Conservation (phyloP, 202 grass and related monocot genomes). For the Carex arenaria region DNA sequence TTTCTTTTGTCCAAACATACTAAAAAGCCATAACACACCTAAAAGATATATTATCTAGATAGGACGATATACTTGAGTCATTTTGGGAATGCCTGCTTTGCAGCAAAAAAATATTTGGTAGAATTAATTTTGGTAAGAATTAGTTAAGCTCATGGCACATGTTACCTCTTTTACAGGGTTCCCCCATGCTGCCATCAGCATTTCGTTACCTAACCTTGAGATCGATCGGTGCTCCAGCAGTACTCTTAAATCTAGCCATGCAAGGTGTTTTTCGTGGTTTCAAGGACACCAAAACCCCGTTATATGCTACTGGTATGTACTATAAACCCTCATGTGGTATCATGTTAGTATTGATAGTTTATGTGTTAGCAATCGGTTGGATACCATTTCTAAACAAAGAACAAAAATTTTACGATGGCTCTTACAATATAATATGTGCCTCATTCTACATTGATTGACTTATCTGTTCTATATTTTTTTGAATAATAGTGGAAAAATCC, state of each 20-base stretch:
- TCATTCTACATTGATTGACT: background rate
- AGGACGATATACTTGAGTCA: background rate
- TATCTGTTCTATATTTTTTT: background rate
- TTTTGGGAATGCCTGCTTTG: background rate
- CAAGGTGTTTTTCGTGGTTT: conserved; percentile 97
- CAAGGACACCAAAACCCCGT: conserved; percentile 81
- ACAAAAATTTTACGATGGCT: background rate
- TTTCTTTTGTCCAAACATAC: background rate
- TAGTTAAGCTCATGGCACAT: background rate
- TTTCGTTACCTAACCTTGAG: conserved; percentile 84
- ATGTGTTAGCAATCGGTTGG: background rate
- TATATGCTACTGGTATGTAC: conserved; percentile 82
- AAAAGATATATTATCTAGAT: background rate
- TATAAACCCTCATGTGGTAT: background rate
- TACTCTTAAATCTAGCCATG: conserved; percentile 86
- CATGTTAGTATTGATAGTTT: background rate
- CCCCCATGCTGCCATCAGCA: conserved; percentile 73
- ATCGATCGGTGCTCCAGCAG: conserved; percentile 87
- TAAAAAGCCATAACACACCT: background rate
- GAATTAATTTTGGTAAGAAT: background rate
- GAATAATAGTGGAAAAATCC: too few relatives aligned
- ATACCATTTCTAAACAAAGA: background rate
- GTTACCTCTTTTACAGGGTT: conserved; percentile 38
- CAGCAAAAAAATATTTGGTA: background rate
- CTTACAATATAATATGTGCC: background rate